Percentiles rank a stretch among this genome's conserved stretches.
Conservation (phyloP, 306 rosid species). For the Canavalia ensiformis region DNA sequence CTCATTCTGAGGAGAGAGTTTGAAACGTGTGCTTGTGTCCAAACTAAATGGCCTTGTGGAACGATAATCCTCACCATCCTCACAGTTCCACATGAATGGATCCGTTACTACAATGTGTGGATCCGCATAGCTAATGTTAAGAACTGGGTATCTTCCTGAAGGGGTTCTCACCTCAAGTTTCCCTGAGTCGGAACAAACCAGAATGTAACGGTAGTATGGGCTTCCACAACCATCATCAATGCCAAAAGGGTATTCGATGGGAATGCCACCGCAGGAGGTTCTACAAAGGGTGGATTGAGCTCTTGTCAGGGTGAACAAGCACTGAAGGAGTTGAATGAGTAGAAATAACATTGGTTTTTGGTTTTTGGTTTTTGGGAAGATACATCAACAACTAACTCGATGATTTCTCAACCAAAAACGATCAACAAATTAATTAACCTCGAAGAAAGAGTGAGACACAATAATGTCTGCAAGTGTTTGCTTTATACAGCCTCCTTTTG, state of each 20-base stretch:
- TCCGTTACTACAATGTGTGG: conserved; percentile 82
- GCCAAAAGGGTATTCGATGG: conserved; percentile 85
- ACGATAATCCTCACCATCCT: conserved; percentile 69
- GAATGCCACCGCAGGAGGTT: conserved; percentile 77
- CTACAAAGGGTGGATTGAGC: conserved; percentile 67
- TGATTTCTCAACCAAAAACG: conserved; percentile 36
- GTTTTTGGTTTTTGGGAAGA: conserved; percentile 30
- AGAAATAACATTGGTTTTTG: conserved; percentile 34
- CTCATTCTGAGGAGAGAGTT: conserved; percentile 77
- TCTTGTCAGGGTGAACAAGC: conserved; percentile 41
- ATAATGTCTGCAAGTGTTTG: conserved; percentile 31
- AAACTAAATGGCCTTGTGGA: conserved; percentile 81
- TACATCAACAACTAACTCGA: not conserved
- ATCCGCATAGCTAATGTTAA: conserved; percentile 70
- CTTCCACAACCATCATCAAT: conserved; percentile 96
- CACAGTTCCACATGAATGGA: conserved; percentile 94
- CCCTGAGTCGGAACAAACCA: conserved; percentile 63
- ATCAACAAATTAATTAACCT: conserved; percentile 28
- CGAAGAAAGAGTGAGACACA: conserved; percentile 1
- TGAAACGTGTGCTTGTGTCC: conserved; percentile 78
- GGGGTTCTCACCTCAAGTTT: conserved; percentile 85
- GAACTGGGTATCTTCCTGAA: conserved; percentile 76
- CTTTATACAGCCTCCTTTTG: conserved; percentile 46
- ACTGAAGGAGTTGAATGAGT: conserved; percentile 42
- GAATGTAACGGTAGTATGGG: conserved; percentile 78